Evolutionary conservation across 163 green algal species (phyloP).

Genomic region (Scenedesmus sp.): DNA sequence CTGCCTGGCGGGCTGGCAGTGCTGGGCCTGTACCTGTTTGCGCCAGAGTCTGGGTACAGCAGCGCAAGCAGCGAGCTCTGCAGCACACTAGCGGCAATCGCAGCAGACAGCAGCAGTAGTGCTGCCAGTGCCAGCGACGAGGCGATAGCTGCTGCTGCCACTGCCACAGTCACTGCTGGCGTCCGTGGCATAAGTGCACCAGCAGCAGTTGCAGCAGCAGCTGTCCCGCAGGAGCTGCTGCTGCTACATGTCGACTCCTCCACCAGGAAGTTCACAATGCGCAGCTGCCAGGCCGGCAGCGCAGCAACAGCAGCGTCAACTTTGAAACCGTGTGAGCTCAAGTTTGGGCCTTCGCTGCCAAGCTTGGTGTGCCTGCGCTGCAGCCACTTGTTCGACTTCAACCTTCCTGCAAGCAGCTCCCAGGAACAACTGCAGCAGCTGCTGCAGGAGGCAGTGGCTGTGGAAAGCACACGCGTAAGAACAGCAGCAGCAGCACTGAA

Average conservation of each 20-base stretch:
- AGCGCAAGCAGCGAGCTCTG: conserved; percentile 14
- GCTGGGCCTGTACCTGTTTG: conserved; percentile 54
- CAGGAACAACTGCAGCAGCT: not conserved
- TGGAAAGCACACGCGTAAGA: not conserved
- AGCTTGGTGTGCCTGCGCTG: conserved; percentile 47
- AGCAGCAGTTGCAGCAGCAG: not conserved
- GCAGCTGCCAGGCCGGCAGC: conserved; percentile 19
- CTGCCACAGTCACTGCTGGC: not conserved
- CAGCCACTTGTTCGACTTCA: not conserved
- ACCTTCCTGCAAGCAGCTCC: conserved; percentile 5
- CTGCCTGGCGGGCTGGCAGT: conserved; percentile 58
- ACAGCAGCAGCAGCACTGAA: conserved; percentile 11
- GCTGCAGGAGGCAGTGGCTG: not conserved
- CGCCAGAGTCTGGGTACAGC: conserved; percentile 36
- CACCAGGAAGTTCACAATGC: conserved; percentile 44
- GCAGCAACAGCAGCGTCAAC: conserved; percentile 18
- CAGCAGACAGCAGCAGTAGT: conserved; percentile 9
- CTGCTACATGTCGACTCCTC: conserved; percentile 54
- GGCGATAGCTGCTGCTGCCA: not conserved
- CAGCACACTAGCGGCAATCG: conserved; percentile 1
- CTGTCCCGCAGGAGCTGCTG: conserved; percentile 24
- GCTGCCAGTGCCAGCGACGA: not conserved
- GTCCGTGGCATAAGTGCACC: not conserved
- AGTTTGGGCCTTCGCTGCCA: conserved; percentile 43
- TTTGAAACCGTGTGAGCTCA: conserved; percentile 52